Conservation (phyloP, 2,329 filamentous ascomycete species). For the Stachybotrys chartarum region DNA sequence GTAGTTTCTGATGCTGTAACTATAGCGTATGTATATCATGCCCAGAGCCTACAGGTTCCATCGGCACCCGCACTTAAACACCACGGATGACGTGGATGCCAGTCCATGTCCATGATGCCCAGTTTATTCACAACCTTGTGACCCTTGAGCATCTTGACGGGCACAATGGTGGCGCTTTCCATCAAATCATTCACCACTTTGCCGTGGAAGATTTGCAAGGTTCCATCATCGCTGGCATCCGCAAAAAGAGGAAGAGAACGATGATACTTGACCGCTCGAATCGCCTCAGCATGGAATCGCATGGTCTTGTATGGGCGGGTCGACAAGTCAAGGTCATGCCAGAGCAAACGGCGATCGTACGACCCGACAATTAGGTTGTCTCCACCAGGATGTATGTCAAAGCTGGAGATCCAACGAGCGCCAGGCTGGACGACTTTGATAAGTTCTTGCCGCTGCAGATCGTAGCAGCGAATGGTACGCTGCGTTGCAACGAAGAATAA, state of each 20-base stretch:
- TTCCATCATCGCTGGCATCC: conserved; percentile 91
- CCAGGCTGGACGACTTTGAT: conserved; percentile 91
- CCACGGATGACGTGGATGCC: conserved; percentile 94
- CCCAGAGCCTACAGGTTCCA: conserved; percentile 88
- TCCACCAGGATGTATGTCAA: conserved; percentile 87
- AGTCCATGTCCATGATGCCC: conserved; percentile 89
- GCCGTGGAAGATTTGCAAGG: conserved; percentile 91
- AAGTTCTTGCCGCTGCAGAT: conserved; percentile 83
- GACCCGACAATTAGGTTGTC: conserved; percentile 93
- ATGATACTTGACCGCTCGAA: conserved; percentile 84
- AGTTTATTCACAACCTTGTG: conserved; percentile 81
- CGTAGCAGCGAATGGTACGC: conserved; percentile 87
- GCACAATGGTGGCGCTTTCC: conserved; percentile 94
- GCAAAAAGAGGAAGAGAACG: conserved; percentile 79
- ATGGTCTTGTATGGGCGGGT: conserved; percentile 92
- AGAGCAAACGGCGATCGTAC: conserved; percentile 87
- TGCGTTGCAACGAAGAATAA: conserved; percentile 96
- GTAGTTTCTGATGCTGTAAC: neutral
- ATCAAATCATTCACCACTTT: conserved; percentile 92
- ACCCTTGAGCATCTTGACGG: conserved; percentile 85
- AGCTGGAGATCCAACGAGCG: conserved; percentile 85
- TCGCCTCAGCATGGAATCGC: conserved; percentile 88
- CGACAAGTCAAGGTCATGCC: conserved; percentile 94
- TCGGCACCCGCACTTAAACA: conserved; percentile 90
- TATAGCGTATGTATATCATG: conserved; percentile 28